These are phyloP conservation scores for Leptographium lundbergii DNA, from an alignment of 2,329 filamentous ascomycete genomes.

Conservation along the genomic window DNA sequence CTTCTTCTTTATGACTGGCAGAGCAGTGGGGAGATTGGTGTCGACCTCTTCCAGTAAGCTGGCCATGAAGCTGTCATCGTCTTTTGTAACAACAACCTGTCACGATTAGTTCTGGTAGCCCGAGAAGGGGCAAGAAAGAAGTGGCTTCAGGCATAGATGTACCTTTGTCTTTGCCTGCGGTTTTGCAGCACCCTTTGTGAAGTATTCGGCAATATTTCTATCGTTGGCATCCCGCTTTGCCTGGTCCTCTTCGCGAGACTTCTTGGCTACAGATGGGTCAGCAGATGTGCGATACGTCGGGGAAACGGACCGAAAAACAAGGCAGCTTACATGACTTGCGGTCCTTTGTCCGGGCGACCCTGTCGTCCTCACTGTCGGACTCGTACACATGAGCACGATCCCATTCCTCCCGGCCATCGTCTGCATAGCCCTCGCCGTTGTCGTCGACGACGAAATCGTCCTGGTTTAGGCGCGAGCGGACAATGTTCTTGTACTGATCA, in stretches of 20 bases:
- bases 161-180: slow-evolving; percentile 72
- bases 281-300: neutral
- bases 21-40: slow-evolving; percentile 46
- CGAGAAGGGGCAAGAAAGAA: neutral
- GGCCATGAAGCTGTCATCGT: slow-evolving; percentile 78
- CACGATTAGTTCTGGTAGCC: slow-evolving; percentile 7
- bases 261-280: slow-evolving; percentile 48
- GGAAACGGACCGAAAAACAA: neutral
- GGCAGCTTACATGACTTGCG: slow-evolving; percentile 35
- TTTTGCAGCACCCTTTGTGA: slow-evolving; percentile 60
- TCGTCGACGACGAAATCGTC: slow-evolving; percentile 99
- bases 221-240: slow-evolving; percentile 78
- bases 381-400: slow-evolving; percentile 55
- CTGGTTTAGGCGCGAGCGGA: slow-evolving; percentile 74
- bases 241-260: slow-evolving; percentile 77
- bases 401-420: slow-evolving; percentile 94
- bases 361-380: slow-evolving; percentile 64
- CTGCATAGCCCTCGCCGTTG: slow-evolving; percentile 91
- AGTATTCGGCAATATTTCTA: slow-evolving; percentile 88
- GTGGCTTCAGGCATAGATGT: neutral
- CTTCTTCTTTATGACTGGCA: slow-evolving; percentile 46
- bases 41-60: slow-evolving; percentile 82
- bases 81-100: slow-evolving; percentile 66
- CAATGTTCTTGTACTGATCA: slow-evolving; percentile 92
- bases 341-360: slow-evolving; percentile 30